phyloP scores from a whole-genome alignment of 345 rosid species.

The Pugionium cornutum region DNA sequence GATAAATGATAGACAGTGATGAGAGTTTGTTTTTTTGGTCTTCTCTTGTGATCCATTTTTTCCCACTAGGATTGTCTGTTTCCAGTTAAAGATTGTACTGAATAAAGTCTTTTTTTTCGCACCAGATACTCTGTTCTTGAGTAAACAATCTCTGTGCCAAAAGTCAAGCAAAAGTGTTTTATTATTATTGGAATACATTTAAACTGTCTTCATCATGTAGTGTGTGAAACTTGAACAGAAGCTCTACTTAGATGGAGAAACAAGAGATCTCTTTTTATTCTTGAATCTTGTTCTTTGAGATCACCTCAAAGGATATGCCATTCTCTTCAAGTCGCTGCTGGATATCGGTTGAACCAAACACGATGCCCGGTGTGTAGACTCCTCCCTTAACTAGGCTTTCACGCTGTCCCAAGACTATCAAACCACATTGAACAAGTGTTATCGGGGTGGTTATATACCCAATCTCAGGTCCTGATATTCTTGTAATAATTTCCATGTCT shows the following conservation, averaged over 20 bases:
- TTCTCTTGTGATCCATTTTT: conserved; percentile 32
- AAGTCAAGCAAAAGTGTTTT: conserved; percentile 16
- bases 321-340: conserved; percentile 65
- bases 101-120: not conserved
- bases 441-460: conserved; percentile 84
- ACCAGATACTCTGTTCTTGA: conserved; percentile 17
- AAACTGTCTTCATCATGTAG: conserved; percentile 6
- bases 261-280: conserved; percentile 30
- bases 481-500: conserved; percentile 67
- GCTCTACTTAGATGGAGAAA: not conserved
- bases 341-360: conserved; percentile 78
- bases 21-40: conserved; percentile 5
- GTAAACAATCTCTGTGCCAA: not conserved
- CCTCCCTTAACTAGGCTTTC: conserved; percentile 71
- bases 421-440: conserved; percentile 65
- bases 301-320: conserved; percentile 72
- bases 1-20: conserved; percentile 33
- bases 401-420: conserved; percentile 57
- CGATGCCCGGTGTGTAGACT: conserved; percentile 71
- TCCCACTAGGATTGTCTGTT: conserved; percentile 9
- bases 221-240: not conserved
- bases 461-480: conserved; percentile 82
- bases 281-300: conserved; percentile 53
- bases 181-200: conserved; percentile 3
- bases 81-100: conserved; percentile 15